Conservation (phyloP, 345 rosid species). For the Acer campestre region DNA sequence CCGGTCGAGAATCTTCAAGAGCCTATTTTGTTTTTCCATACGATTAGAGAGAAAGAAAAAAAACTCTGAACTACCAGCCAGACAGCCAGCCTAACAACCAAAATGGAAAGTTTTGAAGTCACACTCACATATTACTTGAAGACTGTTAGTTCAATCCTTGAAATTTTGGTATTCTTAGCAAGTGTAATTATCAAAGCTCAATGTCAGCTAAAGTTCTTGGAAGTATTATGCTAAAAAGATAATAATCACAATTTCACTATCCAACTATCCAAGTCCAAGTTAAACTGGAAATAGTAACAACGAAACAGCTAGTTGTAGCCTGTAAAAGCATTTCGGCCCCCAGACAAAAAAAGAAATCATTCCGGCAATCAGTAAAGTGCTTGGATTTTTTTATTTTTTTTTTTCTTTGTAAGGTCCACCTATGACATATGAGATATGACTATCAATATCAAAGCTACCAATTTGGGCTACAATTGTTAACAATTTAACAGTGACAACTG, state of each 20-base stretch:
- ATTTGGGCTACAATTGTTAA: neutral
- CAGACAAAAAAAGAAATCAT: neutral
- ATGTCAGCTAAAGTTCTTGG: neutral
- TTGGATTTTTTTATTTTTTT: neutral
- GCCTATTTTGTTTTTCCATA: no score
- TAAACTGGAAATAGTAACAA: no score
- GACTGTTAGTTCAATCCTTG: constrained; percentile 11
- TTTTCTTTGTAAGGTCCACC: neutral
- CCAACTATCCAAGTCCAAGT: no score
- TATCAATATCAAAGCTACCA: neutral
- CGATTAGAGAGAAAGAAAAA: no score
- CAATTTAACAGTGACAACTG: neutral
- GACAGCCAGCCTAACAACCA: neutral
- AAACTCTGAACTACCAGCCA: no score
- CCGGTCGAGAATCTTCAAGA: no score
- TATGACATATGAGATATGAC: neutral
- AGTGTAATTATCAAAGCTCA: neutral
- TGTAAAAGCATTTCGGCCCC: neutral
- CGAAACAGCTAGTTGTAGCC: no score
- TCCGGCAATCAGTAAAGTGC: neutral
- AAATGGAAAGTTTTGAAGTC: neutral
- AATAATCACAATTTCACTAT: no score
- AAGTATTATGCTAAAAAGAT: no score
- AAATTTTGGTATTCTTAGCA: neutral
- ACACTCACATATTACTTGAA: neutral